Evolutionary conservation across 345 rosid species (phyloP).

Genomic region (Salix viminalis): DNA sequence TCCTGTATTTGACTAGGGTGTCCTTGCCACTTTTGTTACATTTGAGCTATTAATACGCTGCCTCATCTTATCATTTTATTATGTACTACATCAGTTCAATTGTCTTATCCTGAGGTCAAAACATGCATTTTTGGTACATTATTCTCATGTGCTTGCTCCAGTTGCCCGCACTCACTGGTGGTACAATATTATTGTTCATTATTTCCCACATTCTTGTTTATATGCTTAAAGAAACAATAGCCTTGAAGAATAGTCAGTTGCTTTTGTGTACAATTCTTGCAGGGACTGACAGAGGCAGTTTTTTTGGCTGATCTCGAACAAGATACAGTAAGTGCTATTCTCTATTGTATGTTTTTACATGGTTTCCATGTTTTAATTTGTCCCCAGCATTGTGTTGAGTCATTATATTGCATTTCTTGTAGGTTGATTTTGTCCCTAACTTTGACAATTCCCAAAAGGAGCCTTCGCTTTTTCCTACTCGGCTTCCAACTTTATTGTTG

Average conservation of each 20-base stretch:
- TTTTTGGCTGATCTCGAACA: constrained; percentile 77
- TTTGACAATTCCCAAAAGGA: constrained; percentile 90
- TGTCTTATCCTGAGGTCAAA: neutral
- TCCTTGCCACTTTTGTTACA: neutral
- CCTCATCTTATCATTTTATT: neutral
- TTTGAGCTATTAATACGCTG: neutral
- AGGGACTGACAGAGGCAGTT: constrained; percentile 86
- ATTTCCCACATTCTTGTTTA: neutral
- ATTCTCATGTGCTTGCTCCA: neutral
- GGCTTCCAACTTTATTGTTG: constrained; percentile 77
- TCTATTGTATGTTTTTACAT: neutral
- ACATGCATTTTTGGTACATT: neutral
- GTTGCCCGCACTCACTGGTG: too few relatives aligned
- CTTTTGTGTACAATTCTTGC: constrained; percentile 15
- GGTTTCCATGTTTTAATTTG: neutral
- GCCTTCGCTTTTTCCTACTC: constrained; percentile 88
- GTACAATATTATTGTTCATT: too few relatives aligned
- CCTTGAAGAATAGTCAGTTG: neutral
- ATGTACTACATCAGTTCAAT: neutral
- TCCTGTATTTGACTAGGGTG: neutral
- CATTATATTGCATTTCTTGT: constrained; percentile 6
- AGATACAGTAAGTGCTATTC: constrained; percentile 53
- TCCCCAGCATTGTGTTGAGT: neutral
- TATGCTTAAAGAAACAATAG: neutral
- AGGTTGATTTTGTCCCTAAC: constrained; percentile 94